Evolutionary conservation across 1,284 basidiomycete species (phyloP).

Genomic region (Fereydounia khargensis): DNA sequence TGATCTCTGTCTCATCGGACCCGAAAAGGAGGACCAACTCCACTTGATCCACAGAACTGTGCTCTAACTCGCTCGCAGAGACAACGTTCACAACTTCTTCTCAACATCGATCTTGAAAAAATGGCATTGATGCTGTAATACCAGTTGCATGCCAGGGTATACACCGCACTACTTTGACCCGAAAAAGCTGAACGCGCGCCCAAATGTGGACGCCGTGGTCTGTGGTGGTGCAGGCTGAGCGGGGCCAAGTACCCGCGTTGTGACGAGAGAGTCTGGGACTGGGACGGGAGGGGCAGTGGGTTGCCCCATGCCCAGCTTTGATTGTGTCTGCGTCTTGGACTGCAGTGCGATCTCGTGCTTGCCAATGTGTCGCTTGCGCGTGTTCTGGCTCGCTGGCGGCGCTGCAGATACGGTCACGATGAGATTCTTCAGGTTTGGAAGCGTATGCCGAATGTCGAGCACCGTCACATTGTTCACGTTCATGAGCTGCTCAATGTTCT

Average conservation of each 20-base stretch:
- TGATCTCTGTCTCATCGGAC: too few relatives aligned
- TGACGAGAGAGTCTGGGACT: slow-evolving; percentile 12
- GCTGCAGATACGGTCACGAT: slow-evolving; percentile 69
- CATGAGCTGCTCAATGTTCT: slow-evolving; percentile 74
- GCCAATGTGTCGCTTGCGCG: slow-evolving; percentile 26
- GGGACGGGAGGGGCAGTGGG: too few relatives aligned
- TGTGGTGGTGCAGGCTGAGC: too few relatives aligned
- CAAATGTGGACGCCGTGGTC: too few relatives aligned
- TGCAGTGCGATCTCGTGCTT: slow-evolving; percentile 25
- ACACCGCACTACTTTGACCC: too few relatives aligned
- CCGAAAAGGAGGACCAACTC: too few relatives aligned
- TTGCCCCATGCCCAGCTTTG: not conserved
- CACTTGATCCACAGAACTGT: too few relatives aligned
- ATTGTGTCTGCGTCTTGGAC: slow-evolving; percentile 1
- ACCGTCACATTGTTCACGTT: slow-evolving; percentile 61
- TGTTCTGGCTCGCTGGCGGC: slow-evolving; percentile 18
- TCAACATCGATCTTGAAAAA: too few relatives aligned
- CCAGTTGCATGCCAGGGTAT: too few relatives aligned
- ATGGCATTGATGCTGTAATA: too few relatives aligned
- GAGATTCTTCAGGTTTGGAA: slow-evolving; percentile 93
- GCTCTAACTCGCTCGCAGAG: too few relatives aligned
- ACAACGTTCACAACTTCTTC: too few relatives aligned
- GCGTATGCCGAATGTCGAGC: slow-evolving; percentile 89
- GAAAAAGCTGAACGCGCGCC: slow-evolving; percentile 26
- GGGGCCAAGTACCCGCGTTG: slow-evolving; percentile 20